Evolutionary conservation across 306 rosid genomes (phyloP), one percentile per base, ranked within the genome.

Genomic region (Cicer judaicum): DNA sequence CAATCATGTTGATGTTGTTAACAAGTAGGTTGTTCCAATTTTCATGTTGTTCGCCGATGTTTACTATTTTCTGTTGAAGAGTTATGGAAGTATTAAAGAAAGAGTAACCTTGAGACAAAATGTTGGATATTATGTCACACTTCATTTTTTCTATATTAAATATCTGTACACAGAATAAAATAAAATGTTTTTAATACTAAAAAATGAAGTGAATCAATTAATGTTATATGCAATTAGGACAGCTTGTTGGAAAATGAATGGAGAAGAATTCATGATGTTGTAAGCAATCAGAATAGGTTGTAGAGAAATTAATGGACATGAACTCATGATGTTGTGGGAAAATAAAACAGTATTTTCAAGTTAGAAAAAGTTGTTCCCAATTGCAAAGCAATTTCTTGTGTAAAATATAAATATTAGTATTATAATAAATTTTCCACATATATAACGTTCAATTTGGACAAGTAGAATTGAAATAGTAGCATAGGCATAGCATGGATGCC

Each of bases 21-120:
- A 40, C 1, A 40, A 40, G 43, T 8, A 40, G 9, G 43, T 40
- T 40, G 43, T 40, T 40, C 43, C 43, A 40, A 40, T 40, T 40
- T 8, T 40, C 43, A 40, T 5, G 43, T 8, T 40, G 43, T 8
- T 4, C 8, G 8, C 7, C 43, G 1, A 40, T 40, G 43, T 40
- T 21, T 21, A 21, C 24, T 57, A 57, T 57, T 57, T 21, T 57
- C 12, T 10, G 64, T 57, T 10, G 9, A 57, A 24, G 15, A 57
- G 64, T 57, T 57, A 57, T 56, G 63, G 63, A 8, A 56, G 63
- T 21, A 56, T 56, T 56, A 56, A 21, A 56, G 14, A 21, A 56
- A 56, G 39, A 49, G 55, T n/a, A 13, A 13, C 55, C 55, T 49
- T n/a, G 5, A 14, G 55, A 49, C 19, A 0, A 49, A 49, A 49